Evolutionary conservation across 169 alveolate species (phyloP).

Genomic region (Plasmodium yoelii): DNA sequence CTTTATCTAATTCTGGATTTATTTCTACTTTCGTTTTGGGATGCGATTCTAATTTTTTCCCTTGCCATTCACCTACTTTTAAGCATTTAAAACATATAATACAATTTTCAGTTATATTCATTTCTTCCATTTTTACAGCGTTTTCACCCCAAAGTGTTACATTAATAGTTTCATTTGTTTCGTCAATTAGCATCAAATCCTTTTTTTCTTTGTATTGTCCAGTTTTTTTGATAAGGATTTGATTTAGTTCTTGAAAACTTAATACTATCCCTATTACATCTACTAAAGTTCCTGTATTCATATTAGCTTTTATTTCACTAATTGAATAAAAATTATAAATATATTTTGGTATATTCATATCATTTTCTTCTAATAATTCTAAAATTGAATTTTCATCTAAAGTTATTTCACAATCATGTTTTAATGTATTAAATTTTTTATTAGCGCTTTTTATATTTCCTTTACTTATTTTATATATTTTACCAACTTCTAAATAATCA

Average conservation of each 20-base stretch:
- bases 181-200: slow-evolving; percentile 78
- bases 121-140: slow-evolving; percentile 53
- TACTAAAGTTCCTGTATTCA: slow-evolving; percentile 77
- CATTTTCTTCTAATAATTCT: slow-evolving; percentile 80
- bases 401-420: slow-evolving; percentile 82
- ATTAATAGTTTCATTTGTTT: slow-evolving; percentile 79
- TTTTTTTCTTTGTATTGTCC: slow-evolving; percentile 82
- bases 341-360: slow-evolving; percentile 78
- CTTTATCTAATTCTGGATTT: slow-evolving; percentile 81
- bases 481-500: slow-evolving; percentile 82
- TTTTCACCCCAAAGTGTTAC: slow-evolving; percentile 83
- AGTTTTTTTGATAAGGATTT: slow-evolving; percentile 64
- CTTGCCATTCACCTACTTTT: slow-evolving; percentile 85
- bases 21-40: slow-evolving; percentile 78
- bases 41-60: slow-evolving; percentile 81
- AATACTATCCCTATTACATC: slow-evolving; percentile 83
- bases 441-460: slow-evolving; percentile 84
- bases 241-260: slow-evolving; percentile 29
- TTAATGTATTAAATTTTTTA: slow-evolving; percentile 81
- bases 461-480: slow-evolving; percentile 83
- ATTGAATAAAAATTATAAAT: slow-evolving; percentile 79
- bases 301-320: slow-evolving; percentile 72
- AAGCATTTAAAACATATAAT: slow-evolving; percentile 72
- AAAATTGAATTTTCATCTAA: slow-evolving; percentile 83
- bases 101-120: slow-evolving; percentile 23